Evolutionary conservation across 768 basidiomycete genomes (phyloP).

Genomic region (Gautieria morchelliformis): DNA sequence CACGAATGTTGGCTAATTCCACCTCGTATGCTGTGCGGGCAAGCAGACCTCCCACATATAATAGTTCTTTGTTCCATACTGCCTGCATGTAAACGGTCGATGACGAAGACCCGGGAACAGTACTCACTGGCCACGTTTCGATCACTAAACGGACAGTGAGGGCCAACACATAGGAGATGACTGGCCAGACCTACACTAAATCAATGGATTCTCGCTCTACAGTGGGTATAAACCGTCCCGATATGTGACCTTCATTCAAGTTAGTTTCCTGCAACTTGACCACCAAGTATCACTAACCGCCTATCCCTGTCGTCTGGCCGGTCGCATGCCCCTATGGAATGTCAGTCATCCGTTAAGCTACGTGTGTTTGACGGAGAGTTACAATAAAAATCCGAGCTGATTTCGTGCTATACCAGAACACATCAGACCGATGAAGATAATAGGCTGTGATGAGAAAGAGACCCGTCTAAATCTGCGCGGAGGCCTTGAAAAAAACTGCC

Average conservation of each 20-base stretch:
- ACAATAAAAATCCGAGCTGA: constrained; percentile 80
- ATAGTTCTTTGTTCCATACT: constrained; percentile 89
- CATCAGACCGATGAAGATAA: background rate
- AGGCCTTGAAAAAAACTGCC: constrained; percentile 84
- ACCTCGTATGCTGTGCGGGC: constrained; percentile 77
- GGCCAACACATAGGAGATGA: background rate
- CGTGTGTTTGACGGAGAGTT: constrained; percentile 14
- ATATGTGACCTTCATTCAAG: constrained; percentile 33
- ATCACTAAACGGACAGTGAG: constrained; percentile 39
- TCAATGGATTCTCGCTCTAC: constrained; percentile 93
- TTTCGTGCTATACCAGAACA: constrained; percentile 37
- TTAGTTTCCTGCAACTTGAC: background rate
- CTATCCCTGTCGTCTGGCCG: constrained; percentile 80
- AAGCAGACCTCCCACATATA: constrained; percentile 77
- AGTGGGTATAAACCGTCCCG: constrained; percentile 87
- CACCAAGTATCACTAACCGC: constrained; percentile 17
- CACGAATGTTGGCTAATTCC: constrained; percentile 54
- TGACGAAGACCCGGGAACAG: constrained; percentile 1
- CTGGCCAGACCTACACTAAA: constrained; percentile 51
- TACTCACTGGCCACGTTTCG: constrained; percentile 64
- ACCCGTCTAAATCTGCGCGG: constrained; percentile 80
- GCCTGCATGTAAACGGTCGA: background rate
- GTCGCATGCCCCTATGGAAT: constrained; percentile 71
- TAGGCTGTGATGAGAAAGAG: constrained; percentile 13
- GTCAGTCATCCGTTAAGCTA: constrained; percentile 1